A percentile compares a stretch with the other conserved stretches of the same genome.
These are phyloP conservation scores for Pulveroboletus sp. DNA, from an alignment of 768 basidiomycete species.

Conservation along the genomic window DNA sequence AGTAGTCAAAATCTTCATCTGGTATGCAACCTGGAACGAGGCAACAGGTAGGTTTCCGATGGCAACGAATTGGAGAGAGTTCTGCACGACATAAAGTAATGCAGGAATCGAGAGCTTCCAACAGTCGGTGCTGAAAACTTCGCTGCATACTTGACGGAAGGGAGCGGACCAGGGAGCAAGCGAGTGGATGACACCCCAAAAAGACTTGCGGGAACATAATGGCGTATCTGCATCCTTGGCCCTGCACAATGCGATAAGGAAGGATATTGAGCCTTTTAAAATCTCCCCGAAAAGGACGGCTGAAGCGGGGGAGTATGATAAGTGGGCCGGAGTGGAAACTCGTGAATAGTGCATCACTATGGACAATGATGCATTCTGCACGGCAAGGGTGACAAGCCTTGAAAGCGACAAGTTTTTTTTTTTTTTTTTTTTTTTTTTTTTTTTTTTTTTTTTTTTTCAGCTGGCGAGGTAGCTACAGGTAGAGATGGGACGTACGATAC, in stretches of 20 bases:
- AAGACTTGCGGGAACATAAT: conserved; percentile 38
- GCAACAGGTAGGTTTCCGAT: conserved; percentile 93
- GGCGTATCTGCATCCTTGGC: conserved; percentile 42
- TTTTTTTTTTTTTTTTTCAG: conserved; percentile 2
- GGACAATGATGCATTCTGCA: conserved; percentile 92
- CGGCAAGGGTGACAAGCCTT: conserved; percentile 79
- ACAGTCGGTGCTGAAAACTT: conserved; percentile 87
- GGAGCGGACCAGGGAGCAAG: conserved; percentile 45
- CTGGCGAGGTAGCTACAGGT: neutral
- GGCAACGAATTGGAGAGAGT: conserved; percentile 95
- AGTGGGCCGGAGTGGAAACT: conserved; percentile 69
- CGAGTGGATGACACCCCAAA: conserved; percentile 33
- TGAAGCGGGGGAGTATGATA: conserved; percentile 88
- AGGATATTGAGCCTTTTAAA: conserved; percentile 89
- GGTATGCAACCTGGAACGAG: conserved; percentile 96
- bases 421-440: conserved; percentile 9
- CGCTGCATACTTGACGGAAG: conserved; percentile 54
- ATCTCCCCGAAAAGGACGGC: conserved; percentile 95
- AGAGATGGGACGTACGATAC: conserved; percentile 54
- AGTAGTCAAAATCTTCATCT: conserved; percentile 98
- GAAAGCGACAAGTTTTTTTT: conserved; percentile 1
- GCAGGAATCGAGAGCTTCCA: conserved; percentile 99
- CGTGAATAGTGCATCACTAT: conserved; percentile 99
- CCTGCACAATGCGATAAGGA: conserved; percentile 71
- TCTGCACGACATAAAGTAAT: conserved; percentile 92